These are phyloP conservation scores for Pyricularia sp. DNA, from an alignment of 2,329 filamentous ascomycete species.

Conservation along the genomic window DNA sequence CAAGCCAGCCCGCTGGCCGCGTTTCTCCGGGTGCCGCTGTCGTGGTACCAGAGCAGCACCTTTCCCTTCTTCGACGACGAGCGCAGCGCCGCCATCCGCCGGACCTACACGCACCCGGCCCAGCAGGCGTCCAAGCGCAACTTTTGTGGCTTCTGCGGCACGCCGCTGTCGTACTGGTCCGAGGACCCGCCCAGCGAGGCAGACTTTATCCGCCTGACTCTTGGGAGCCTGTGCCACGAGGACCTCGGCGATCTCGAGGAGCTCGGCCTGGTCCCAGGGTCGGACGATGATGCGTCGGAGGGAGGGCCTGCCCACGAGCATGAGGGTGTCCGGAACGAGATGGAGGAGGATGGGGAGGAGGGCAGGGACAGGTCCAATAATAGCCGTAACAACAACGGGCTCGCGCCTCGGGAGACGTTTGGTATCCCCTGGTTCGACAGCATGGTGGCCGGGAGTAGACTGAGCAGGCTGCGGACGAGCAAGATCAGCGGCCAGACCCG, in stretches of 20 bases:
- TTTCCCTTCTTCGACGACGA: slow-evolving; percentile 73
- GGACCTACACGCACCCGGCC: slow-evolving; percentile 52
- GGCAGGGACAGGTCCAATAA: slow-evolving; percentile 19
- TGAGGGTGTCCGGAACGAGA: slow-evolving; percentile 16
- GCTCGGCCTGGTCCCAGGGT: slow-evolving; percentile 57
- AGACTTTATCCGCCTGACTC: slow-evolving; percentile 69
- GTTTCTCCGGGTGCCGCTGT: slow-evolving; percentile 73
- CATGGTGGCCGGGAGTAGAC: slow-evolving; percentile 64
- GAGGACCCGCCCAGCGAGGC: slow-evolving; percentile 63
- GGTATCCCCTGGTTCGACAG: slow-evolving; percentile 81
- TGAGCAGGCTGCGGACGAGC: slow-evolving; percentile 56
- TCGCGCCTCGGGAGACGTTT: slow-evolving; percentile 46
- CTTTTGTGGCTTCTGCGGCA: slow-evolving; percentile 91
- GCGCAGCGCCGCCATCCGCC: slow-evolving; percentile 54
- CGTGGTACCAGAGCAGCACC: slow-evolving; percentile 71
- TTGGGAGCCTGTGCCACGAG: slow-evolving; percentile 65
- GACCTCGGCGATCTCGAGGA: slow-evolving; percentile 67
- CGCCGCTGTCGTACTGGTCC: slow-evolving; percentile 74
- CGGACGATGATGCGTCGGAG: slow-evolving; percentile 12
- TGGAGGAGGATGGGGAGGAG: slow-evolving; percentile 12
- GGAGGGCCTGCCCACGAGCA: slow-evolving; percentile 14
- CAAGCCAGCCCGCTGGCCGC: slow-evolving; percentile 67
- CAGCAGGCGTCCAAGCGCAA: slow-evolving; percentile 56
- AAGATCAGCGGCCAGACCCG: slow-evolving; percentile 42
- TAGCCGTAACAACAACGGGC: background rate